Conservation (phyloP, 108 stramenopile genomes). For the Nannochloropsis salina region DNA sequence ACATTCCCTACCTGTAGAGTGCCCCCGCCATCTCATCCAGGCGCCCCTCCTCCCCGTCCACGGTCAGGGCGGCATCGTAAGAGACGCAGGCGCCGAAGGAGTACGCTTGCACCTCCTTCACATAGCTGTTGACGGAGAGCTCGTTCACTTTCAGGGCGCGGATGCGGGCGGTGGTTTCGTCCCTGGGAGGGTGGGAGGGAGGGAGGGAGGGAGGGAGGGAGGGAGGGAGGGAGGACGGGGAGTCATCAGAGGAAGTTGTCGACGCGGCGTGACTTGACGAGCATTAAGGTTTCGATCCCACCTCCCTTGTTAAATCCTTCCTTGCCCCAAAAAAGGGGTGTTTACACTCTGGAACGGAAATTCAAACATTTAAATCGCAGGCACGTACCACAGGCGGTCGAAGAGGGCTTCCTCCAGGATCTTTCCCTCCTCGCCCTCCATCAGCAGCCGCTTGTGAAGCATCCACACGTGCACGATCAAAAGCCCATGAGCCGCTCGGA, state of each 20-base stretch:
- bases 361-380: too few species aligned
- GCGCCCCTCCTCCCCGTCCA: neutral
- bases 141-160: neutral
- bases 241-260: too few species aligned
- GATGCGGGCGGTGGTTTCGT: neutral
- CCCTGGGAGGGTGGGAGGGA: neutral
- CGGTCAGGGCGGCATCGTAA: neutral
- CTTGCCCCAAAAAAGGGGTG: too few species aligned
- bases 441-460: slow-evolving; percentile 25
- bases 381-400: slow-evolving; percentile 25
- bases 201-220: neutral
- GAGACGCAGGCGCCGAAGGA: slow-evolving; percentile 24
- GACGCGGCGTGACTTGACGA: too few species aligned
- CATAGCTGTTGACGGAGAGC: slow-evolving; percentile 22
- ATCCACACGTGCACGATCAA: slow-evolving; percentile 29
- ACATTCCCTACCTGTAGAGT: neutral
- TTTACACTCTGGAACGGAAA: too few species aligned
- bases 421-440: slow-evolving; percentile 20
- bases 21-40: neutral
- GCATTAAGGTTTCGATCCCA: too few species aligned
- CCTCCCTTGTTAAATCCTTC: too few species aligned
- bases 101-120: slow-evolving; percentile 30
- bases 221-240: neutral
- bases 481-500: slow-evolving; percentile 14
- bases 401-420: slow-evolving; percentile 22